These are phyloP conservation scores for Sarcodon aspratus DNA, from an alignment of 768 basidiomycete genomes.

Conservation along the genomic window DNA sequence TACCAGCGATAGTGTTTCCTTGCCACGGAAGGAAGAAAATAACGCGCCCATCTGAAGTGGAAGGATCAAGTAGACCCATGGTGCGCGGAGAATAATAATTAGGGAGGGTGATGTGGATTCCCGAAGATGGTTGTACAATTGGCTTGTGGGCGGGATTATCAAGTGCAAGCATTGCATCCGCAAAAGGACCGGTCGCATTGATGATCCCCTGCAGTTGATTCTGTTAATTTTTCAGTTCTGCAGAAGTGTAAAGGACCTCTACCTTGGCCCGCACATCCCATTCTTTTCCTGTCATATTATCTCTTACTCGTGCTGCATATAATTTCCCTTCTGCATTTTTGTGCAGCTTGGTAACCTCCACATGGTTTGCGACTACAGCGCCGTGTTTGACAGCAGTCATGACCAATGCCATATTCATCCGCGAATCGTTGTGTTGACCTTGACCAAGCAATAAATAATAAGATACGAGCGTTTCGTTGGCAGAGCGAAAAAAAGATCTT, in stretches of 20 bases:
- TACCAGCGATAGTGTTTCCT: constrained; percentile 94
- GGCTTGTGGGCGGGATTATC: constrained; percentile 69
- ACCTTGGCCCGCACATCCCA: constrained; percentile 79
- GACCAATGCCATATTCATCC: constrained; percentile 94
- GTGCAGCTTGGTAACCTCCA: constrained; percentile 68
- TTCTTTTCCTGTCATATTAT: constrained; percentile 73
- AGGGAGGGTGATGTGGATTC: constrained; percentile 93
- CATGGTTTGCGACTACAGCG: constrained; percentile 82
- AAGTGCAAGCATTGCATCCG: constrained; percentile 74
- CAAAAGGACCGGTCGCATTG: constrained; percentile 95
- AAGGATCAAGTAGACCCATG: constrained; percentile 93
- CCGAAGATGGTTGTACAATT: constrained; percentile 88
- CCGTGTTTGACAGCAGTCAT: constrained; percentile 93
- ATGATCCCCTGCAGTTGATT: constrained; percentile 58
- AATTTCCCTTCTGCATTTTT: constrained; percentile 59
- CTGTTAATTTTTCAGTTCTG: neutral
- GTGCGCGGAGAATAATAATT: constrained; percentile 92
- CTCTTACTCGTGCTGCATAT: constrained; percentile 64
- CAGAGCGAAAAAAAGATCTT: constrained; percentile 8
- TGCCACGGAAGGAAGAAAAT: constrained; percentile 99
- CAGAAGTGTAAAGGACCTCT: neutral
- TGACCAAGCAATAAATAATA: neutral
- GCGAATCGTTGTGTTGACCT: constrained; percentile 97
- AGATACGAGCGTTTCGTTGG: constrained; percentile 19
- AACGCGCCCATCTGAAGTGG: constrained; percentile 92